A percentile compares a stretch with the other conserved stretches of the same genome.
Conservation (phyloP, 1,284 basidiomycete genomes). For the Puccinia horiana region DNA sequence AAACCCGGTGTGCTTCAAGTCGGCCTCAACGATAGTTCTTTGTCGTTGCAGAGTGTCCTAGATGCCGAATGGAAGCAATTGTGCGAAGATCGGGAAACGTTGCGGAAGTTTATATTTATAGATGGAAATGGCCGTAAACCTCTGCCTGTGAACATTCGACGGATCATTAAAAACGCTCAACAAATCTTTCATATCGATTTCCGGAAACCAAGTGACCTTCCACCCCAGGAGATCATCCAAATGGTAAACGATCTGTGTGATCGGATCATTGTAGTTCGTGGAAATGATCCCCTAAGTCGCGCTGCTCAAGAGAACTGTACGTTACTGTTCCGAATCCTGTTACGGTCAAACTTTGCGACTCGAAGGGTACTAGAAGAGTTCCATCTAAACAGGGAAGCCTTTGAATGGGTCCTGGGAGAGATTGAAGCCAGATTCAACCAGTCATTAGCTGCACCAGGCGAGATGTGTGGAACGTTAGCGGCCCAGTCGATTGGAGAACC, state of each 20-base stretch:
- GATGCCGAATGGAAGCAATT: conserved; percentile 85
- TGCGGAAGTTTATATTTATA: conserved; percentile 79
- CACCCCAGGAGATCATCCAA: conserved; percentile 82
- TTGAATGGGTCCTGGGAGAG: conserved; percentile 96
- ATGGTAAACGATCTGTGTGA: conserved; percentile 71
- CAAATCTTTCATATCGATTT: conserved; percentile 98
- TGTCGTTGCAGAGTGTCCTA: conserved; percentile 77
- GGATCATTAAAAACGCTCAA: conserved; percentile 90
- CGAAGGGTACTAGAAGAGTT: conserved; percentile 80
- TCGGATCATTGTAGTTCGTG: conserved; percentile 80
- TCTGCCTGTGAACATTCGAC: conserved; percentile 88
- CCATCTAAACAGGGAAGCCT: conserved; percentile 85
- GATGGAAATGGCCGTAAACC: conserved; percentile 71
- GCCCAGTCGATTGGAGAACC: conserved; percentile 99
- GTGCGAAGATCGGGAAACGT: conserved; percentile 70
- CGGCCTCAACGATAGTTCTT: conserved; percentile 87
- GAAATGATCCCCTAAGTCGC: conserved; percentile 71
- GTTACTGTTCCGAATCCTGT: conserved; percentile 85
- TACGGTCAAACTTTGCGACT: conserved; percentile 81
- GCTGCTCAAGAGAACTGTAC: conserved; percentile 88
- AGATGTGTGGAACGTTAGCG: conserved; percentile 98
- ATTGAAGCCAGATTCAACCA: conserved; percentile 92
- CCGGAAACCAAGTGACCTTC: conserved; percentile 87
- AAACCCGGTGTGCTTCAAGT: conserved; percentile 75
- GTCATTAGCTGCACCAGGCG: conserved; percentile 86